Percentiles rank a stretch among this genome's conserved stretches.
These are phyloP conservation scores for Colletotrichum falcatum DNA, from an alignment of 2,329 filamentous ascomycete species.

Conservation along the genomic window DNA sequence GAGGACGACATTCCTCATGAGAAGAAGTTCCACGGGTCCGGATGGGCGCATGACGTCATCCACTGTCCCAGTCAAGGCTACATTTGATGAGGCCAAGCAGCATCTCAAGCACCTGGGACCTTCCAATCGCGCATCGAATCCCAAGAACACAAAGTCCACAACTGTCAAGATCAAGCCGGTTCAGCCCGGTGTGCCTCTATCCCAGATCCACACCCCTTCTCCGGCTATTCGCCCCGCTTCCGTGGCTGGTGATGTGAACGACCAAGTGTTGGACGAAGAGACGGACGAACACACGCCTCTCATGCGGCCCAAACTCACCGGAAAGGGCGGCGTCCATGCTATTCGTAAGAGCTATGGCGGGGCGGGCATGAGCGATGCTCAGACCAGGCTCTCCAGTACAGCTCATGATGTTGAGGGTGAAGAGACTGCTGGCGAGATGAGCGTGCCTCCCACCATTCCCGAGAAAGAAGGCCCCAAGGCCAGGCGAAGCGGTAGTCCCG, in stretches of 20 bases:
- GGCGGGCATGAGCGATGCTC: constrained; percentile 38
- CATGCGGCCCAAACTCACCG: constrained; percentile 43
- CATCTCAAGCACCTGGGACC: constrained; percentile 75
- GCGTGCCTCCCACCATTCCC: constrained; percentile 24
- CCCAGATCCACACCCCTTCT: constrained; percentile 32
- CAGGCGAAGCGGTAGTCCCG: constrained; percentile 15
- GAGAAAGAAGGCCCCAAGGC: constrained; percentile 21
- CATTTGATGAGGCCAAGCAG: constrained; percentile 71
- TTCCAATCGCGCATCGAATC: constrained; percentile 74
- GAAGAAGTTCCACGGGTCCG: constrained; percentile 65
- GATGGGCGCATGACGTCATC: constrained; percentile 63
- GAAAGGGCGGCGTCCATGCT: constrained; percentile 43
- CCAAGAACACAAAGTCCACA: constrained; percentile 70
- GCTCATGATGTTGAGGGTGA: constrained; percentile 12
- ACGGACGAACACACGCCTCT: constrained; percentile 40
- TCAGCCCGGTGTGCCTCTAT: constrained; percentile 54
- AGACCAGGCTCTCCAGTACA: constrained; percentile 34
- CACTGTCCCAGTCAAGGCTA: constrained; percentile 68
- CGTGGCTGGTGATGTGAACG: constrained; percentile 40
- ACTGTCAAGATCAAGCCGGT: constrained; percentile 78
- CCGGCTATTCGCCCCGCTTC: constrained; percentile 43
- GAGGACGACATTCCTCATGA: constrained; percentile 69
- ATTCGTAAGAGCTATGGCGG: constrained; percentile 41
- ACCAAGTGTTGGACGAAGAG: constrained; percentile 31
- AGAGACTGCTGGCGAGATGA: constrained; percentile 6